Base-by-base conservation (phyloP, 2,329 filamentous ascomycete genomes). In the Hysterium pulicare region DNA sequence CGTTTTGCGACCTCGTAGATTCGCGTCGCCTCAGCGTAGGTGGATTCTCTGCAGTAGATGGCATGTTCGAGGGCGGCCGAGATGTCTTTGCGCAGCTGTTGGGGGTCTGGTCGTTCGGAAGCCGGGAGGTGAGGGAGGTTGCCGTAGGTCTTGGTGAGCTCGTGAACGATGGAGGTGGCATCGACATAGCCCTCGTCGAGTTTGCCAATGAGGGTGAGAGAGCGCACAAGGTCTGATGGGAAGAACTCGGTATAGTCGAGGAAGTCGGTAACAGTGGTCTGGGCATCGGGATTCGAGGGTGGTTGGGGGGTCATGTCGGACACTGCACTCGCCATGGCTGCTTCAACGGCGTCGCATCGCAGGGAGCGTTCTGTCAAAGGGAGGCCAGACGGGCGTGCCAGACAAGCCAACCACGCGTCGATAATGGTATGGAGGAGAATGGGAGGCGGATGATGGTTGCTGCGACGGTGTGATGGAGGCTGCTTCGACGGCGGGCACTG, bases 211-310 rank as follows among this genome's bases (percentile, higher is more conserved):
- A 84, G 71, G 39, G 76, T 80, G 41, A 84, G 67, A 48, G 81
- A 83, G 54, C 81, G 80, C 45, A 77, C 73, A 19, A 84, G 70
- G 59, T 84, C 81, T 8, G 81, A 79, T 24, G 81, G 81, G 44
- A 83, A 81, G 70, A 82, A 83, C 66, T 84, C 81, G 48, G 81
- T 84, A 66, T 84, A 84, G 62, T 83, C 80, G 45, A 83, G 77
- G 62, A 81, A 84, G 62, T 84, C 81, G 50, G 79, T 82, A 34
- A 84, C 77, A 20, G 81, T 83, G 24, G 79, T 78, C 58, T 83
- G 79, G 43, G 80, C 78, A 57, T 84, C 81, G 24, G 81, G 81
- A 57, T 84, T 80, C 41, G 75, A 72, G 40, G 74, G 71, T 19
- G 71, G 69, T 49, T 74, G 59, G 24, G 51, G 54, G 30, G 61